Evolutionary conservation across 2,329 filamentous ascomycete species (phyloP).

Genomic region (Clonostachys sp.): DNA sequence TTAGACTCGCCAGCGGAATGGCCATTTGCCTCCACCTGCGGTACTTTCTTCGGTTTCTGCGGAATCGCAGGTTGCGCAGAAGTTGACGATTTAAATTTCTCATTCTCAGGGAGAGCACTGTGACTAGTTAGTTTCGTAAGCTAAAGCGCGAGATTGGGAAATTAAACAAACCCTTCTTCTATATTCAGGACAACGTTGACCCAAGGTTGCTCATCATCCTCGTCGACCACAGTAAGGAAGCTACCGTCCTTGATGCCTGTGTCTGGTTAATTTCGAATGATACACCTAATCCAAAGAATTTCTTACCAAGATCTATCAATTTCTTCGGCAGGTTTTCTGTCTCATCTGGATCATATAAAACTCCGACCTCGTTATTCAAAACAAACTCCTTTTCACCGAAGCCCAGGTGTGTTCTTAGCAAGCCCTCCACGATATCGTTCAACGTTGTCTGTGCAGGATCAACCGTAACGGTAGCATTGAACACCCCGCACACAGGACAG

Average conservation of each 20-base stretch:
- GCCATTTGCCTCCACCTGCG: conserved; percentile 30
- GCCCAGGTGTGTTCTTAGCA: conserved; percentile 65
- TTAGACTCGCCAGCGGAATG: conserved; percentile 25
- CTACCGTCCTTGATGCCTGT: conserved; percentile 64
- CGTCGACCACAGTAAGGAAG: conserved; percentile 82
- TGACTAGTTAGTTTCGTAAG: conserved; percentile 14
- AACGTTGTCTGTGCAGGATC: conserved; percentile 72
- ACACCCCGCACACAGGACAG: conserved; percentile 79
- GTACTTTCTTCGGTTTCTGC: conserved; percentile 41
- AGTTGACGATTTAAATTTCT: conserved; percentile 45
- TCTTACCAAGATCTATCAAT: conserved; percentile 66
- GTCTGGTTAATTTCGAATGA: background rate
- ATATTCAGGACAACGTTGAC: conserved; percentile 77
- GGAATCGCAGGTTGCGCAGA: conserved; percentile 44
- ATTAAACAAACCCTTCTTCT: conserved; percentile 49
- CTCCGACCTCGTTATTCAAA: conserved; percentile 66
- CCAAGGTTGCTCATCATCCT: conserved; percentile 67
- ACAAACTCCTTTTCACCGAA: conserved; percentile 78
- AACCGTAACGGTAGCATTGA: conserved; percentile 61
- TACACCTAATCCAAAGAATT: background rate
- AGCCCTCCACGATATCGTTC: conserved; percentile 70
- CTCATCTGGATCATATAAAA: conserved; percentile 88
- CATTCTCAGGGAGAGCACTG: conserved; percentile 35
- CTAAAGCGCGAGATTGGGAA: background rate
- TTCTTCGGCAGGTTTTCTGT: conserved; percentile 81